These are phyloP conservation scores for Colletotrichum lini DNA, from an alignment of 2,329 filamentous ascomycete species.

Conservation along the genomic window DNA sequence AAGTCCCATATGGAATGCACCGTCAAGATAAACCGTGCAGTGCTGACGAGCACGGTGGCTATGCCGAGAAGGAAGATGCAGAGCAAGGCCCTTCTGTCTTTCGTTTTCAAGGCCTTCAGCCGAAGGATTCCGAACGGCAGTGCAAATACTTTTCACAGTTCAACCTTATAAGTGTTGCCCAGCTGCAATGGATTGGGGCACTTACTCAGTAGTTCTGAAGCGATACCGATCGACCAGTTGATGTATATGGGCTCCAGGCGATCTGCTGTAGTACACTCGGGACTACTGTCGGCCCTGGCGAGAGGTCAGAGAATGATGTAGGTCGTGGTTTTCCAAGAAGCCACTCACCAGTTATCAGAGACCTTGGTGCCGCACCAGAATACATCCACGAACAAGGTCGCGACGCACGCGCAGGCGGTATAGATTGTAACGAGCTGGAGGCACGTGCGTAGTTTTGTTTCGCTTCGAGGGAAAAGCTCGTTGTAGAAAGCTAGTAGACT, in stretches of 20 bases:
- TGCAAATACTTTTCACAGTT: neutral
- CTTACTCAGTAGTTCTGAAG: constrained; percentile 6
- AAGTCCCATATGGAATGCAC: neutral
- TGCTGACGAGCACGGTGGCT: neutral
- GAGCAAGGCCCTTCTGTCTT: constrained; percentile 1
- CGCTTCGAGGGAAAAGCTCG: neutral
- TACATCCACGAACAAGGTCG: neutral
- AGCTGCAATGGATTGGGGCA: neutral
- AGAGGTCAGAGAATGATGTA: neutral
- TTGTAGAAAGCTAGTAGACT: constrained; percentile 11
- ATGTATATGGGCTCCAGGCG: constrained; percentile 1
- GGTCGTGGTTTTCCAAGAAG: rapidly evolving
- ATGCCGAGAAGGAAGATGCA: constrained; percentile 6
- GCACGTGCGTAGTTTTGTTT: neutral
- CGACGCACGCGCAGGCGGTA: neutral
- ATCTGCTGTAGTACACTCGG: neutral
- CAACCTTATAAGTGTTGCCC: neutral
- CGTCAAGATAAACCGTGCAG: neutral
- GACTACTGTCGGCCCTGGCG: neutral
- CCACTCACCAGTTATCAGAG: neutral
- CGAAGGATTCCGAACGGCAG: constrained; percentile 5
- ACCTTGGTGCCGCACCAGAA: neutral
- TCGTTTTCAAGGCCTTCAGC: neutral
- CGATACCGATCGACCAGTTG: constrained; percentile 9
- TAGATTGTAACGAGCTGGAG: neutral